Evolutionary conservation across 495 filamentous ascomycete species (phyloP), one percentile per base, ranked within the genome.

Genomic region (Massariosphaeria phaeospora): DNA sequence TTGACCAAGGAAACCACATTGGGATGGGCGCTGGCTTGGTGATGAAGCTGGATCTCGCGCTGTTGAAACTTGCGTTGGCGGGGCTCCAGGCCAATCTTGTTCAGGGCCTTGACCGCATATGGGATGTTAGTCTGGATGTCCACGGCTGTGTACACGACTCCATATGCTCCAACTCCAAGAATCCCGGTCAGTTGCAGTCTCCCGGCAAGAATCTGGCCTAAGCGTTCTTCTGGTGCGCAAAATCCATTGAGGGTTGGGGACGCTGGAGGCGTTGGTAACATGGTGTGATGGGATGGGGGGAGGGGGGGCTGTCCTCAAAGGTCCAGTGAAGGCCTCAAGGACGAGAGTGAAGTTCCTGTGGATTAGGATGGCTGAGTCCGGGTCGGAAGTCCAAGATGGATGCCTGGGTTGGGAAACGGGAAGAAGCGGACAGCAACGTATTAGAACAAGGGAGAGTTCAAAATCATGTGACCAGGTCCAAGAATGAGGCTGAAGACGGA

Each of bases 91-190:
- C 88, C 89, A 50, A 81, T 75, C 72, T 96, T 97, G 81, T 88
- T 91, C 69, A 99, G 78, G 31, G 89, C 90, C 75, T 99, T 99
- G 67, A 99, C 91, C 48, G 93, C 94, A 74, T 94, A 99, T 52
- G 79, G 81, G 29, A 81, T 78, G 63, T 84, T 78, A 53, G 86
- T 91, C 62, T 85, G 83, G 46, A 90, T 81, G 73, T 97, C 91
- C 72, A 91, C 75, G 61, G 93, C 93, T 30, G 85, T 86, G 73
- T 98, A 96, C 12, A 98, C 94, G 23, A 96, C 90, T 38, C 93
- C 93, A 73, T 98, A 98, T 50, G 93, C 93, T 50, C 93, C 93
- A 40, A 93, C 84, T 45, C 93, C 93, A 52, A 97, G 79, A 65
- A 97, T 88, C 54, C 81, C 76, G 44, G 83, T 88, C 55, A 96